Evolutionary conservation across 176 grass and related monocot species (phyloP).

Genomic region (Bolboschoenus planiculmis): DNA sequence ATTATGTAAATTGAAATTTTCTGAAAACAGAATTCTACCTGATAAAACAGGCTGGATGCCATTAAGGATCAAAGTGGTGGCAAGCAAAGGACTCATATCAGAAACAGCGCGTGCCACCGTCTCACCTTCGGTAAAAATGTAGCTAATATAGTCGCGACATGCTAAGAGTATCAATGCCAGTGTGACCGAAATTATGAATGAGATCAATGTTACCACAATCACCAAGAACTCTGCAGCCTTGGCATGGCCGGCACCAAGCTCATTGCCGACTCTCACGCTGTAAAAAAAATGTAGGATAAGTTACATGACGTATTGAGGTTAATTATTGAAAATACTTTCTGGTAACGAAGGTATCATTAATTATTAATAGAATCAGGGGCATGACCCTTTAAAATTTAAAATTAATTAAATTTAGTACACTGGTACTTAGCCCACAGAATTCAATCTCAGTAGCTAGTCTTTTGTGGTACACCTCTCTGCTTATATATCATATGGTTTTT

Average conservation of each 20-base stretch:
- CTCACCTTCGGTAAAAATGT: conserved; percentile 65
- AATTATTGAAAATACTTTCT: not conserved
- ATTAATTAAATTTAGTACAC: not conserved
- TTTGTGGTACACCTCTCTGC: no score
- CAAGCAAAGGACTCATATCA: conserved; percentile 55
- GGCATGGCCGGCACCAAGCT: conserved; percentile 58
- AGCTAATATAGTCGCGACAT: conserved; percentile 59
- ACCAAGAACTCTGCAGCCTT: conserved; percentile 59
- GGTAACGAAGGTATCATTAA: not conserved
- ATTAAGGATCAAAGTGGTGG: conserved; percentile 48
- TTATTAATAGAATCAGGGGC: no score
- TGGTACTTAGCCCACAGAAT: not conserved
- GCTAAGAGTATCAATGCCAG: conserved; percentile 34
- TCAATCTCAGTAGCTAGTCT: not conserved
- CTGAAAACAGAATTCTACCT: conserved; percentile 13
- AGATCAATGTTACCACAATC: conserved; percentile 38
- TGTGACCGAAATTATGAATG: conserved; percentile 5
- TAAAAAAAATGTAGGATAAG: not conserved
- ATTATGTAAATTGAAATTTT: not conserved
- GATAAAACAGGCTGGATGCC: conserved; percentile 73
- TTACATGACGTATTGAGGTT: not conserved
- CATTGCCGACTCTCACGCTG: conserved; percentile 70
- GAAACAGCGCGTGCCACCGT: conserved; percentile 42
- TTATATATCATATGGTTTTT: no score
- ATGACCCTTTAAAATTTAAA: no score